A percentile compares a stretch with the other conserved stretches of the same genome.
Evolutionary conservation across 2,329 filamentous ascomycete genomes (phyloP).

Genomic region (Lasiodiplodia theobromae): DNA sequence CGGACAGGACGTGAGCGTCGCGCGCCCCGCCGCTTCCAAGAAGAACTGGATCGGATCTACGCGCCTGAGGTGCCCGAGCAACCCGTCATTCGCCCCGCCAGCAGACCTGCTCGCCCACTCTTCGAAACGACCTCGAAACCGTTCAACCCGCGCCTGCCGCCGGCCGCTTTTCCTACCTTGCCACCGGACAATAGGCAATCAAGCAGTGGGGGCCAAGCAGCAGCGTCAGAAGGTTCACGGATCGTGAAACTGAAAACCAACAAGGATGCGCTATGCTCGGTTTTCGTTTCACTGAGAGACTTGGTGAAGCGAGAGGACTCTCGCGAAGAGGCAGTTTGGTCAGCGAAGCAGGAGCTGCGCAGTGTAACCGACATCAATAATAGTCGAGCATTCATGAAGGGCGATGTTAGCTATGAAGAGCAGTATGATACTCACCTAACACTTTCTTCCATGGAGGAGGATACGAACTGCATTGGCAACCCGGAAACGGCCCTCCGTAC

Average conservation of each 20-base stretch:
- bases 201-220: not conserved
- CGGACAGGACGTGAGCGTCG: not conserved
- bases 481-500: not conserved
- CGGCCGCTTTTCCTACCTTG: slow-evolving; percentile 23
- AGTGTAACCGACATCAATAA: not conserved
- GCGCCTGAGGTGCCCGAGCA: not conserved
- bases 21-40: not conserved
- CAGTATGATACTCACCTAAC: not conserved
- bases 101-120: not conserved
- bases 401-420: not conserved
- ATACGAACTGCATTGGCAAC: not conserved
- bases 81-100: slow-evolving; percentile 1
- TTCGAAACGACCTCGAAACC: not conserved
- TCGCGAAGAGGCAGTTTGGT: not conserved
- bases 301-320: not conserved
- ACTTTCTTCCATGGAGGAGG: not conserved
- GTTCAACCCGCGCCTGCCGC: slow-evolving; percentile 14
- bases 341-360: too few relatives aligned
- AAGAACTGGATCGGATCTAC: slow-evolving; percentile 5
- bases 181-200: not conserved
- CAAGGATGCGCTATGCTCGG: not conserved
- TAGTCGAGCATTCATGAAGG: not conserved
- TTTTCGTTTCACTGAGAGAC: not conserved
- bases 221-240: not conserved
- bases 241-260: not conserved